These are phyloP conservation scores for Nicotiana otophora DNA, from an alignment of 257 asterid genomes.

Conservation along the genomic window DNA sequence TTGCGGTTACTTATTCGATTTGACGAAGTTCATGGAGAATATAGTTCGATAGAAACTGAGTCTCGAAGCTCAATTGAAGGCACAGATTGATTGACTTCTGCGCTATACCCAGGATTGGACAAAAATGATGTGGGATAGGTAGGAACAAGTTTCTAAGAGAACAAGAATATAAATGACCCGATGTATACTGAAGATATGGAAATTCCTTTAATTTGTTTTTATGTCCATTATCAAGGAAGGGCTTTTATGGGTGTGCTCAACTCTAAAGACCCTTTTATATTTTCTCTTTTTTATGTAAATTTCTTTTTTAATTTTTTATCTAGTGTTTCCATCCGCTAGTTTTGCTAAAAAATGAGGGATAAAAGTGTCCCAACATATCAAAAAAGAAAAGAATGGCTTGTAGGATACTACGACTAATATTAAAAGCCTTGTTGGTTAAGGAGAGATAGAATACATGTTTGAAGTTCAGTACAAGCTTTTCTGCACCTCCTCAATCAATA, in stretches of 20 bases:
- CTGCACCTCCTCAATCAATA: not conserved
- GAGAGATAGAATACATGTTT: not conserved
- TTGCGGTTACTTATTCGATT: not conserved
- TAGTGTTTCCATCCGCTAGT: no score
- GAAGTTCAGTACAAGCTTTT: not conserved
- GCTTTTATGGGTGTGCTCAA: no score
- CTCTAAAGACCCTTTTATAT: no score
- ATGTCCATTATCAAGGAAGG: no score
- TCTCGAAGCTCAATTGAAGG: not conserved
- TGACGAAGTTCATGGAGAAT: not conserved
- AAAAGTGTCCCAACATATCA: no score
- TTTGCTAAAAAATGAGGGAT: no score
- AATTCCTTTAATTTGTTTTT: not conserved
- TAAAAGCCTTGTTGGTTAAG: not conserved
- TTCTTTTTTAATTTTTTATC: no score
- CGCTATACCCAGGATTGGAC: not conserved
- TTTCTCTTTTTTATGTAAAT: no score
- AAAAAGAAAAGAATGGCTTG: no score
- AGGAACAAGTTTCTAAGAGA: no score
- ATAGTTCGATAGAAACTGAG: not conserved
- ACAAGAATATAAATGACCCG: not conserved
- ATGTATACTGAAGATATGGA: not conserved
- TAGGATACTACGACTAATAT: not conserved
- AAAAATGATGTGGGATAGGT: not conserved
- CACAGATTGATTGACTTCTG: not conserved